phyloP scores from a whole-genome alignment of 83 land plant species.

The Picea engelmannii region DNA sequence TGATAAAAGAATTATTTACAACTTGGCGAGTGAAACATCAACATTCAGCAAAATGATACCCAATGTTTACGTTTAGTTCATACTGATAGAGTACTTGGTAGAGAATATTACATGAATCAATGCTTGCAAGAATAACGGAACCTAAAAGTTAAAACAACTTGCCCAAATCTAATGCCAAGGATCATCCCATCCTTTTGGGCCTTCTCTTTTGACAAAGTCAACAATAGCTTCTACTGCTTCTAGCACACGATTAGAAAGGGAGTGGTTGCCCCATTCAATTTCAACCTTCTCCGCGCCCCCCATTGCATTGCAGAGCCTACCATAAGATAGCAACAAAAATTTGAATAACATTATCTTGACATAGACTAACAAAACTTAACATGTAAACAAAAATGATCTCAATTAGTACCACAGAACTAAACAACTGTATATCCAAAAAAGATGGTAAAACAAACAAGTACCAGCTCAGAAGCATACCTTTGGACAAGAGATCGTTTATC shows the following conservation, averaged over 20 bases:
- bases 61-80: too few species aligned
- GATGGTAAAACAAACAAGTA: background rate
- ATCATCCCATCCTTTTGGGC: conserved; percentile 99
- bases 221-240: conserved; percentile 90
- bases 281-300: conserved; percentile 98
- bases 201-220: conserved; percentile 83
- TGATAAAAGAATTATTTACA: too few species aligned
- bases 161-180: conserved; percentile 67
- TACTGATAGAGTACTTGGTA: too few species aligned
- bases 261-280: conserved; percentile 93
- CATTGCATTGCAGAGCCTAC: conserved; percentile 91
- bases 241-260: conserved; percentile 84
- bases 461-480: conserved; percentile 42
- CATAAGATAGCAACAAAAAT: background rate
- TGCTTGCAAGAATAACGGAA: too few species aligned
- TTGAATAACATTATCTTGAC: background rate
- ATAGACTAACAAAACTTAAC: background rate
- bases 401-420: background rate
- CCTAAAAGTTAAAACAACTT: too few species aligned
- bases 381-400: background rate
- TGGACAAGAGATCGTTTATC: conserved; percentile 79
- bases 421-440: background rate
- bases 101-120: too few species aligned
- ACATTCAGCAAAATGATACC: too few species aligned
- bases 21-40: too few species aligned